A percentile compares a stretch with the other conserved stretches of the same genome.
These are phyloP conservation scores for Hirsutella thompsonii DNA, from an alignment of 2,329 filamentous ascomycete genomes.

Conservation along the genomic window DNA sequence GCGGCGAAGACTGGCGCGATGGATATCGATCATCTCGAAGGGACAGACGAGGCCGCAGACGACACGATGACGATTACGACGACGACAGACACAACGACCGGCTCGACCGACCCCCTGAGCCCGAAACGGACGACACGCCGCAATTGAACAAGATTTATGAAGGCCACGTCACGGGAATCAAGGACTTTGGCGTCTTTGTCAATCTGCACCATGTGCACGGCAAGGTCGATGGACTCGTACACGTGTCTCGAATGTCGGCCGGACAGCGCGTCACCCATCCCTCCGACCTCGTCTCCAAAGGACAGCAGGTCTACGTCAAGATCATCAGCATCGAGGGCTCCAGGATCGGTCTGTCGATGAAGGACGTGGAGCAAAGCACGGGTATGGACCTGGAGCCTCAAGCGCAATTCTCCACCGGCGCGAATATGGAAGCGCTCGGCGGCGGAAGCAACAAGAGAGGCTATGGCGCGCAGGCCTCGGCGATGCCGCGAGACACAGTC, in stretches of 20 bases:
- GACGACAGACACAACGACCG: conserved; percentile 40
- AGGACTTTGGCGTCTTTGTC: conserved; percentile 93
- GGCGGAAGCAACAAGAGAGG: conserved; percentile 42
- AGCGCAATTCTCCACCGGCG: conserved; percentile 69
- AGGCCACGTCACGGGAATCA: conserved; percentile 80
- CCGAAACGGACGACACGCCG: conserved; percentile 70
- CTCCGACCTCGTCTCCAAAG: conserved; percentile 68
- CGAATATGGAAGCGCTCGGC: conserved; percentile 75
- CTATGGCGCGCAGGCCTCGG: conserved; percentile 30
- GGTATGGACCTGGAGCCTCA: conserved; percentile 75
- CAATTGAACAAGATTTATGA: conserved; percentile 80
- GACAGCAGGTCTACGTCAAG: conserved; percentile 85
- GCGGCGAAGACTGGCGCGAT: conserved; percentile 33
- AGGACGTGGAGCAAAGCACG: conserved; percentile 84
- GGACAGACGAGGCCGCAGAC: conserved; percentile 22
- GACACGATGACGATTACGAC: conserved; percentile 24
- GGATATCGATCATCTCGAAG: conserved; percentile 17
- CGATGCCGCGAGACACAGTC: conserved; percentile 24
- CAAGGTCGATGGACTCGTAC: conserved; percentile 85
- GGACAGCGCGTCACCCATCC: conserved; percentile 84
- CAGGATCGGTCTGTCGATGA: conserved; percentile 86
- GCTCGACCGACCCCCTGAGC: conserved; percentile 52
- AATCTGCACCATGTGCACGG: conserved; percentile 79
- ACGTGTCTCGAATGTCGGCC: conserved; percentile 78
- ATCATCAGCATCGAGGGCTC: conserved; percentile 74